Percentiles rank a stretch among this genome's conserved stretches.
phyloP scores from a whole-genome alignment of 1,139 yeast genomes.

The Lodderomyces parapsilosis region DNA sequence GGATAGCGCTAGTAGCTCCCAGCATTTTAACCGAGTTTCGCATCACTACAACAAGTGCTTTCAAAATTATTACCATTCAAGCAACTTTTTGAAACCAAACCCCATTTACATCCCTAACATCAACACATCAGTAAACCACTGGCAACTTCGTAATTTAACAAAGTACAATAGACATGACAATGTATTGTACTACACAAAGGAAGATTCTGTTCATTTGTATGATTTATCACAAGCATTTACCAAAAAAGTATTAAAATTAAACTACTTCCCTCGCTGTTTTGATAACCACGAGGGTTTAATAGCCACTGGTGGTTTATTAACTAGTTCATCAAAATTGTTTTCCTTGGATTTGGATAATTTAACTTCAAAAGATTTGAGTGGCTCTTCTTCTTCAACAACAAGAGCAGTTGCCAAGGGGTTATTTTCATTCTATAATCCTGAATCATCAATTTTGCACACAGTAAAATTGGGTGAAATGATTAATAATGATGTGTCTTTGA shows the following conservation, averaged over 20 bases:
- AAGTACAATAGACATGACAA: slow-evolving; percentile 38
- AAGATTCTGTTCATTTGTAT: slow-evolving; percentile 29
- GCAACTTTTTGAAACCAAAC: slow-evolving; percentile 35
- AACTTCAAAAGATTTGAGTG: slow-evolving; percentile 8
- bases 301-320: slow-evolving; percentile 70
- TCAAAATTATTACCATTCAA: slow-evolving; percentile 47
- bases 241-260: slow-evolving; percentile 37
- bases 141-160: slow-evolving; percentile 84
- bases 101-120: slow-evolving; percentile 37
- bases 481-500: slow-evolving; percentile 75
- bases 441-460: slow-evolving; percentile 33
- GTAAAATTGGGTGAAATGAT: slow-evolving; percentile 74
- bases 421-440: slow-evolving; percentile 55
- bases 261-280: slow-evolving; percentile 66
- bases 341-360: slow-evolving; percentile 28
- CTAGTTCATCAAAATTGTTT: slow-evolving; percentile 27
- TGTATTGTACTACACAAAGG: slow-evolving; percentile 32
- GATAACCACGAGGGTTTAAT: slow-evolving; percentile 53
- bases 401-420: slow-evolving; percentile 49
- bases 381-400: too few species aligned
- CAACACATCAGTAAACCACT: slow-evolving; percentile 54
- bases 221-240: slow-evolving; percentile 16
- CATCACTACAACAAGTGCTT: slow-evolving; percentile 34
- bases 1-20: slow-evolving; percentile 1
- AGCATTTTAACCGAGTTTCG: slow-evolving; percentile 9